Base-by-base conservation (phyloP, 495 filamentous ascomycete genomes). In the Echria macrotheca region DNA sequence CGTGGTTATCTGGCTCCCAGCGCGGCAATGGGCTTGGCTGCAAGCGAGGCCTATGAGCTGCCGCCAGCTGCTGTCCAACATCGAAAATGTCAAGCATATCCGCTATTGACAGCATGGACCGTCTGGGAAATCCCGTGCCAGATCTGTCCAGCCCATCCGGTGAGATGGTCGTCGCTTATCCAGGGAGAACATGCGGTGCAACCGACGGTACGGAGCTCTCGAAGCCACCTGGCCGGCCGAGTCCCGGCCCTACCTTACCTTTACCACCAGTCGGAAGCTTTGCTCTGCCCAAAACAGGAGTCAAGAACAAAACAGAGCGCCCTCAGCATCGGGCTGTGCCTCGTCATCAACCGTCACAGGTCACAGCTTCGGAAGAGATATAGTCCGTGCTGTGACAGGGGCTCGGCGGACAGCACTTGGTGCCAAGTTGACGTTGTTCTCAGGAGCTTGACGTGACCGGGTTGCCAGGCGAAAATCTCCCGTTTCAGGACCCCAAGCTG, bases 1-100 rank as follows among this genome's bases (percentile, higher is more conserved):
- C 28, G 37, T 18, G 22, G 37, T 48, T 47, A 36, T 36, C 26
- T 40, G 47, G 37, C 46, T 50, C 48, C 29, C 55, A 57, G 51
- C 42, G 43, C 53, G 47, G 44, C 53, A 46, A 44, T 40, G 44
- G 43, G 35, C 32, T 14, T n/a, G n/a, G n/a, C n/a, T n/a, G n/a
- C n/a, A n/a, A n/a, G n/a, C n/a, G n/a, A n/a, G n/a, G n/a, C n/a
- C n/a, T n/a, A n/a, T n/a, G n/a, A n/a, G n/a, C n/a, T n/a, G n/a
- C n/a, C n/a, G n/a, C n/a, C n/a, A n/a, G n/a, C 25, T 44, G 10
- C 19, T 44, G 47, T 29, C 42, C 42, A 44, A 44, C 42, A 44
- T 42, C 39, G 38, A 19, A 19, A 40, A 39, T 39, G 36, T 23
- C 31, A 26, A 25, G 19, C 23, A 39, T 15, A n/a, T 21, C 17